These are phyloP conservation scores for Suillus hirtellus DNA, from an alignment of 768 basidiomycete genomes.

Conservation along the genomic window DNA sequence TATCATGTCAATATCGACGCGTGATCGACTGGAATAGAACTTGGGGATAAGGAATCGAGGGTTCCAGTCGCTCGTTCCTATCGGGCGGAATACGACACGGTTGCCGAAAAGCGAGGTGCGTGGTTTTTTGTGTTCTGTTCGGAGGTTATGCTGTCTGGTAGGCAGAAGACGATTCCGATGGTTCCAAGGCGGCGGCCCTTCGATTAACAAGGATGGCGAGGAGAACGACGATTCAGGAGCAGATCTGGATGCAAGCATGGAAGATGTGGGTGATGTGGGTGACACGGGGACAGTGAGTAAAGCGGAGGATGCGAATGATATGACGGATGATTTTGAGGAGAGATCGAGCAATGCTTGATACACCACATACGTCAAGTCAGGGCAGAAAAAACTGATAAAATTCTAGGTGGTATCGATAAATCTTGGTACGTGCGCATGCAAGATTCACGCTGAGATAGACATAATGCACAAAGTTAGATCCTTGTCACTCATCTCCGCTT, in stretches of 20 bases:
- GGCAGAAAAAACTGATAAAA: background rate
- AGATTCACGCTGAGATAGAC: conserved; percentile 11
- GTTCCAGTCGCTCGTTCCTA: conserved; percentile 68
- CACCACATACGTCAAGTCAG: background rate
- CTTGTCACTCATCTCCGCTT: conserved; percentile 11
- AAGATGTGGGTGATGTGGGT: conserved; percentile 42
- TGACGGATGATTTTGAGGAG: background rate
- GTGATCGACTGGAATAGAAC: conserved; percentile 41
- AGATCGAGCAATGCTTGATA: background rate
- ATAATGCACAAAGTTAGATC: conserved; percentile 17
- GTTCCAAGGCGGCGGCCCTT: conserved; percentile 32
- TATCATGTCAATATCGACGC: background rate
- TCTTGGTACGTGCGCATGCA: background rate
- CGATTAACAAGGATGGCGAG: conserved; percentile 28
- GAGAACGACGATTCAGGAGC: too few species aligned
- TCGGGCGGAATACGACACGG: conserved; percentile 69
- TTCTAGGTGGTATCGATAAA: conserved; percentile 9
- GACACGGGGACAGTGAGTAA: background rate
- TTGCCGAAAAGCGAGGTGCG: conserved; percentile 82
- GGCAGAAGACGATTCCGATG: conserved; percentile 39
- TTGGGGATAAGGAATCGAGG: conserved; percentile 64
- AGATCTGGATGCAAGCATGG: conserved; percentile 38
- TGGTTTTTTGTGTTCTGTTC: conserved; percentile 8
- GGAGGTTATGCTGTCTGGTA: conserved; percentile 9
- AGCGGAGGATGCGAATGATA: background rate